Evolutionary conservation across 108 stramenopile species (phyloP).

Genomic region (Nannochloropsis gaditana): DNA sequence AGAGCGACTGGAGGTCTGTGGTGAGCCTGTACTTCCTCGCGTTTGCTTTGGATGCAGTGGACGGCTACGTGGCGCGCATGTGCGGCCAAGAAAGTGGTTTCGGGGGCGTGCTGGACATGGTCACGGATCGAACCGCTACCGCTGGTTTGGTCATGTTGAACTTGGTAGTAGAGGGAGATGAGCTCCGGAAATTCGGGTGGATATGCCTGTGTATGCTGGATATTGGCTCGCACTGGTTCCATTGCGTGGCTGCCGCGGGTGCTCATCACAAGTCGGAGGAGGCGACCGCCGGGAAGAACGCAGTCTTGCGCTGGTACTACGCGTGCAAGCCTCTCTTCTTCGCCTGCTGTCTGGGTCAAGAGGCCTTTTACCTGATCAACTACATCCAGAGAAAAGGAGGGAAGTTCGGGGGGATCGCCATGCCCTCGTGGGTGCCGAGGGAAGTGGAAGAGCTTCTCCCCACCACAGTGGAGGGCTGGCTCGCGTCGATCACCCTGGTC

Average conservation of each 20-base stretch:
- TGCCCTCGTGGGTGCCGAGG: neutral
- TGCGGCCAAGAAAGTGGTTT: conserved; percentile 70
- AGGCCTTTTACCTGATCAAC: conserved; percentile 60
- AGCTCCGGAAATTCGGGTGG: conserved; percentile 41
- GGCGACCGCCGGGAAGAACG: conserved; percentile 70
- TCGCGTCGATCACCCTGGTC: conserved; percentile 22
- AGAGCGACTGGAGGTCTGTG: neutral
- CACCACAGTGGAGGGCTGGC: neutral
- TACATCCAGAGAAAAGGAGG: conserved; percentile 37
- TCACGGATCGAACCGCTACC: conserved; percentile 90
- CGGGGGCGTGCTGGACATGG: conserved; percentile 92
- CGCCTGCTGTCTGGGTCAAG: conserved; percentile 87
- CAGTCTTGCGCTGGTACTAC: conserved; percentile 85
- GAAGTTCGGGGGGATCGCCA: neutral
- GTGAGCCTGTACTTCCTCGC: conserved; percentile 67
- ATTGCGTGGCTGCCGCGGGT: conserved; percentile 57
- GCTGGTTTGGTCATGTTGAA: conserved; percentile 58
- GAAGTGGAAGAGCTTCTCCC: neutral
- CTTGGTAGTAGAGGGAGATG: conserved; percentile 36
- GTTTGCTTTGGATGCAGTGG: conserved; percentile 89
- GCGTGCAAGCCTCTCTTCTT: conserved; percentile 85
- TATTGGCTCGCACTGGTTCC: conserved; percentile 75
- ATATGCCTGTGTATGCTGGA: conserved; percentile 52
- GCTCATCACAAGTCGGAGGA: conserved; percentile 87
- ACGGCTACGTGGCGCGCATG: conserved; percentile 84